Base-by-base conservation (phyloP, 75 land plant genomes). In the Larix kaempferi region DNA sequence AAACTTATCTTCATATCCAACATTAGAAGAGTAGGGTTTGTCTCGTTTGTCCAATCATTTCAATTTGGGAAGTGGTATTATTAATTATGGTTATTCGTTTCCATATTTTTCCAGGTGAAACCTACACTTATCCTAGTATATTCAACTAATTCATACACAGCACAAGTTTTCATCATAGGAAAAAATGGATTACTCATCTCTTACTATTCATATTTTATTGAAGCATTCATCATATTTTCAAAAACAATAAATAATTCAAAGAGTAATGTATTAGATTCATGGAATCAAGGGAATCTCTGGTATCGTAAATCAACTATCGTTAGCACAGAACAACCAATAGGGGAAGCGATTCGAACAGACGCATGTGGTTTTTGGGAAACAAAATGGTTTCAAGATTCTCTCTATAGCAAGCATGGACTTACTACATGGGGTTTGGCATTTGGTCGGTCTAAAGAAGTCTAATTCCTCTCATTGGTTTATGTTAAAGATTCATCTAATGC, bases 81-180 rank as follows among this genome's bases (percentile, higher is more conserved):
- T 77, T 64, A 63, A 15, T 19, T 15, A 27, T 57, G 21, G 33
- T 44, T 63, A 13, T 49, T 59, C 2, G 29, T 56, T n/a, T 16
- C 59, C 37, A 2, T 35, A 3, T 35, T 35, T 35, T 35, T 77
- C n/a, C 15, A 41, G 44, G 44, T 41, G 6, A 41, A 41, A 6
- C 44, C 44, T 41, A 6, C 44, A 41, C 44, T 41, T 41, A 5
- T 41, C 44, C 44, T 41, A 41, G 44, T 41, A 41, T 41, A 41
- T 41, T 41, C 44, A 41, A 41, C 44, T 41, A 41, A 41, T 41
- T 6, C 44, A 41, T 41, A 41, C 4, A 4, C 44, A 41, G 44
- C 84, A 25, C 87, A 86, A 41, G 81, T 91, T 62, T 87, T 89
- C 21, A 89, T 79, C 77, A 72, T 89, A 58, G 87, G 86, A 52